Evolutionary conservation across 768 basidiomycete species (phyloP).

Genomic region (Boletus fagicola): DNA sequence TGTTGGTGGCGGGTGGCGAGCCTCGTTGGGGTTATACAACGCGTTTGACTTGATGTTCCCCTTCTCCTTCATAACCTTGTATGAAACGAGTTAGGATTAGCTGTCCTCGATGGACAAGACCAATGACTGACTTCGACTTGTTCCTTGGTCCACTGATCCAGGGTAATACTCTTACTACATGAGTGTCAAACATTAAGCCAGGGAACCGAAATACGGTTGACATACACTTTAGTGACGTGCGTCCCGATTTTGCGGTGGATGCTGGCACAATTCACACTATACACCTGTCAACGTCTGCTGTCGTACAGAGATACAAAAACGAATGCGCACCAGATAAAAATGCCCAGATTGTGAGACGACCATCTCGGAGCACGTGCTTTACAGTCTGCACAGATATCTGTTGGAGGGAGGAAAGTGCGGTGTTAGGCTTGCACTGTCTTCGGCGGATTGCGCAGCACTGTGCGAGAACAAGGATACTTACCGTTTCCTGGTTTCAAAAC

Average conservation of each 20-base stretch:
- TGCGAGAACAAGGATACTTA: conserved; percentile 30
- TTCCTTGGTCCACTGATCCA: conserved; percentile 87
- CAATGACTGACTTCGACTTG: conserved; percentile 70
- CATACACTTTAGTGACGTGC: conserved; percentile 90
- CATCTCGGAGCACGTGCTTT: conserved; percentile 83
- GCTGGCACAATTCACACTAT: conserved; percentile 81
- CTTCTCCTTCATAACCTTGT: conserved; percentile 70
- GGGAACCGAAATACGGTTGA: conserved; percentile 13
- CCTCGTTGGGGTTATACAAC: conserved; percentile 80
- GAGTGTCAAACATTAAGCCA: conserved; percentile 6
- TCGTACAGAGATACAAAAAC: background rate
- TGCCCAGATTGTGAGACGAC: conserved; percentile 86
- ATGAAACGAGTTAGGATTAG: conserved; percentile 14
- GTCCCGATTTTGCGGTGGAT: conserved; percentile 95
- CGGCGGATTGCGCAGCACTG: background rate
- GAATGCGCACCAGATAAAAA: conserved; percentile 74
- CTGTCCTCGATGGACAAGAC: conserved; percentile 5
- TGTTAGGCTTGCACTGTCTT: background rate
- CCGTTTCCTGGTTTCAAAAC: conserved; percentile 78
- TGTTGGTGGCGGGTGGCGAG: conserved; percentile 77
- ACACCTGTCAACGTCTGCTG: conserved; percentile 8
- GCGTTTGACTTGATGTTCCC: conserved; percentile 84
- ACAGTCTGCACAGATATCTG: conserved; percentile 92
- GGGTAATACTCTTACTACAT: conserved; percentile 79
- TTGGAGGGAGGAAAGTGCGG: conserved; percentile 9